Evolutionary conservation across 2,329 filamentous ascomycete genomes (phyloP).

Genomic region (Sporothrix inflata): DNA sequence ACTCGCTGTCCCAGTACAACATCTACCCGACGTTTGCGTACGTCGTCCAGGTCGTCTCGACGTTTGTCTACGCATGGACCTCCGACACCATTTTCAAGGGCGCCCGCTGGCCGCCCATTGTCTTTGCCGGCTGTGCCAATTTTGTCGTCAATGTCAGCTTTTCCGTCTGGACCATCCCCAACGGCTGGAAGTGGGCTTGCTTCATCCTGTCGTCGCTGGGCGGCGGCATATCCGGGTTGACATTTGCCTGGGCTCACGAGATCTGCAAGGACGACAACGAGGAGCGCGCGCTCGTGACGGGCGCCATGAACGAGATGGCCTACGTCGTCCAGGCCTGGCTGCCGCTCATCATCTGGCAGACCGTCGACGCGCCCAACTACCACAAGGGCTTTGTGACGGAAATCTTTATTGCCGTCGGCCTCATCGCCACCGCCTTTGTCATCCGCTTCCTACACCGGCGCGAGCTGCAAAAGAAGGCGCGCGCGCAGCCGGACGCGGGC

Average conservation of each 20-base stretch:
- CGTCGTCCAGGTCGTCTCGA: constrained; percentile 59
- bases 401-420: constrained; percentile 49
- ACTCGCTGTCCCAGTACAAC: constrained; percentile 50
- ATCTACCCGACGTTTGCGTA: constrained; percentile 63
- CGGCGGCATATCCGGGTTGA: constrained; percentile 51
- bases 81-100: constrained; percentile 64
- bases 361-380: constrained; percentile 64
- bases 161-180: constrained; percentile 50
- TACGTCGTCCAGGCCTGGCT: constrained; percentile 73
- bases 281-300: constrained; percentile 67
- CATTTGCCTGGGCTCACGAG: constrained; percentile 55
- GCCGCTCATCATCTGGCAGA: constrained; percentile 67
- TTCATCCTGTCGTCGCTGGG: constrained; percentile 60
- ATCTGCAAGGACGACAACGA: constrained; percentile 59
- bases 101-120: constrained; percentile 64
- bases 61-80: constrained; percentile 66
- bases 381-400: constrained; percentile 63
- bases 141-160: constrained; percentile 48
- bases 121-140: constrained; percentile 55
- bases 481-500: neutral
- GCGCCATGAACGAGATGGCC: constrained; percentile 69
- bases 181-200: constrained; percentile 65
- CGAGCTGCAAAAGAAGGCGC: constrained; percentile 39
- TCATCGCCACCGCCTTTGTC: constrained; percentile 56
- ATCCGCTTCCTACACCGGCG: constrained; percentile 52